Evolutionary conservation across 495 filamentous ascomycete genomes (phyloP).

Genomic region (Aspergillus bertholletiae): DNA sequence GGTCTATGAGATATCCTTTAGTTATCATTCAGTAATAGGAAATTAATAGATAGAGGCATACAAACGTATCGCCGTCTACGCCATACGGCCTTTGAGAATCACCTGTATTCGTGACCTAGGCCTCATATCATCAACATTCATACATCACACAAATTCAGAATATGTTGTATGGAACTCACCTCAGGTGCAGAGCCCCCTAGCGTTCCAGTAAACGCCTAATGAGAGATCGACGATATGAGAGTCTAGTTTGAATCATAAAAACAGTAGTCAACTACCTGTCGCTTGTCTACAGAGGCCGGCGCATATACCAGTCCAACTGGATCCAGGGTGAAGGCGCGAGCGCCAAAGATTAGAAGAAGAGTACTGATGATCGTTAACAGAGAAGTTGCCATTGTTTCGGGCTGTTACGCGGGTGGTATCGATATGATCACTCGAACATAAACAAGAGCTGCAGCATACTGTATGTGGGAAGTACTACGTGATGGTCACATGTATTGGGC

Average conservation of each 20-base stretch:
- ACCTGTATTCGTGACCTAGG: slow-evolving; percentile 25
- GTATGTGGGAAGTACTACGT: too few relatives aligned
- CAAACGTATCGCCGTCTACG: slow-evolving; percentile 45
- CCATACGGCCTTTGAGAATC: slow-evolving; percentile 39
- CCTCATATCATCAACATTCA: too few relatives aligned
- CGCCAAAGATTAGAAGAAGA: background rate
- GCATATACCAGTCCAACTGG: slow-evolving; percentile 9
- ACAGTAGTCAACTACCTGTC: background rate
- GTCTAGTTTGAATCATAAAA: background rate
- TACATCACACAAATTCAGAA: too few relatives aligned
- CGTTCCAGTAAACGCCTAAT: slow-evolving; percentile 2
- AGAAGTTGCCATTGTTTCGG: background rate
- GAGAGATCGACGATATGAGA: background rate
- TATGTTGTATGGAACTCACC: slow-evolving; percentile 6
- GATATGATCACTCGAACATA: background rate
- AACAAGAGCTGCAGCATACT: too few relatives aligned
- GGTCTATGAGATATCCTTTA: slow-evolving; percentile 18
- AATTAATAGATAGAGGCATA: slow-evolving; percentile 22
- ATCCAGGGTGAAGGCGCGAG: background rate
- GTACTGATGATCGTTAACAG: background rate
- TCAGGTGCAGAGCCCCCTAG: slow-evolving; percentile 7
- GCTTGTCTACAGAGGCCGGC: slow-evolving; percentile 5
- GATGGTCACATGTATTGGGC: too few relatives aligned
- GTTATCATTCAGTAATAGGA: background rate
- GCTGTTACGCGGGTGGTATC: background rate